Percentiles rank a stretch among this genome's conserved stretches.
These are phyloP conservation scores for Nannochloris sp. DNA, from an alignment of 139 green algal species.

Conservation along the genomic window DNA sequence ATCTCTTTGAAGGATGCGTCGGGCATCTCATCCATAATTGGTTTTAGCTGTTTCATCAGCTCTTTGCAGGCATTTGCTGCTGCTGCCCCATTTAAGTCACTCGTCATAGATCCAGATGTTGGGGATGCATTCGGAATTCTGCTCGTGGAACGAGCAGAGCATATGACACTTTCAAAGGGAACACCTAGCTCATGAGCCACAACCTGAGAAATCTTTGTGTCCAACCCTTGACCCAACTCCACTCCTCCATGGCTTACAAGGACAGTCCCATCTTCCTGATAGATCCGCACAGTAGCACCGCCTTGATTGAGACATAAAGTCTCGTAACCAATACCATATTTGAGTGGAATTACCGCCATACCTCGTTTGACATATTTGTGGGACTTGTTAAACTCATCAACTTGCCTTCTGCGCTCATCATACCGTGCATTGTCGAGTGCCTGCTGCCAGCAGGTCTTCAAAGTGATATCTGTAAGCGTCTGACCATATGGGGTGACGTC, in stretches of 20 bases:
- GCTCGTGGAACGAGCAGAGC: conserved; percentile 89
- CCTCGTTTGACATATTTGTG: conserved; percentile 78
- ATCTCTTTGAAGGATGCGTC: conserved; percentile 39
- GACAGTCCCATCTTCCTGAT: conserved; percentile 74
- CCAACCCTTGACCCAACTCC: conserved; percentile 97
- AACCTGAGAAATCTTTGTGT: conserved; percentile 93
- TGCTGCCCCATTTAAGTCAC: conserved; percentile 88
- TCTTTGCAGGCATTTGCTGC: conserved; percentile 82
- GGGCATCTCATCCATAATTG: conserved; percentile 21
- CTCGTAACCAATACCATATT: conserved; percentile 93
- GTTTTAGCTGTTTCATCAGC: conserved; percentile 65
- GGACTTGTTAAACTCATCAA: conserved; percentile 53
- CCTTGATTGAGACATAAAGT: conserved; percentile 55
- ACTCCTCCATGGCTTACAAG: conserved; percentile 92
- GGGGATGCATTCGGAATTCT: conserved; percentile 94
- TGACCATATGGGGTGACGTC: conserved; percentile 77
- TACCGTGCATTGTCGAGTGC: conserved; percentile 24
- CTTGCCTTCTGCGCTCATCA: conserved; percentile 16
- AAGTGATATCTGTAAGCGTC: conserved; percentile 44
- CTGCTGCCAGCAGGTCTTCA: conserved; percentile 18
- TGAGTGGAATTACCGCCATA: conserved; percentile 77
- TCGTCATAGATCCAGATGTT: conserved; percentile 80
- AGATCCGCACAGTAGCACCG: conserved; percentile 88
- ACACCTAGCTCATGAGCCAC: conserved; percentile 67
- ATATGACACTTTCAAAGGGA: conserved; percentile 70